A percentile compares a stretch with the other conserved stretches of the same genome.
Conservation (phyloP, 1,139 yeast species). For the Wickerhamomyces sp. region DNA sequence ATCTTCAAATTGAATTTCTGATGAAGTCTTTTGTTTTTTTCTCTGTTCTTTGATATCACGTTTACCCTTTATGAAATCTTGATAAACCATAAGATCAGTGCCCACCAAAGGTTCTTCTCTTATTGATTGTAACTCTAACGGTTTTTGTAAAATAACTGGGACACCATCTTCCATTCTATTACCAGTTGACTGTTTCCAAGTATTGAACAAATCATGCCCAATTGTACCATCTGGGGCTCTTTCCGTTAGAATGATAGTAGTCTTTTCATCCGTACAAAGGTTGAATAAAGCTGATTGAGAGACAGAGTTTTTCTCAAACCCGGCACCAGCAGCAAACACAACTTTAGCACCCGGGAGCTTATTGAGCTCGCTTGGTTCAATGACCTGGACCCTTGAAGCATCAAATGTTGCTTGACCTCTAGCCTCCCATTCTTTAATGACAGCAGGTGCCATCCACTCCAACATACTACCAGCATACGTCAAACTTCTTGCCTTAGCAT, state of each 20-base stretch:
- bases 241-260: conserved; percentile 74
- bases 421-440: conserved; percentile 78
- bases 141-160: conserved; percentile 48
- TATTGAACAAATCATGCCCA: conserved; percentile 42
- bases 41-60: conserved; percentile 27
- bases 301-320: conserved; percentile 59
- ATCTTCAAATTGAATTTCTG: conserved; percentile 30
- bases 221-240: conserved; percentile 40
- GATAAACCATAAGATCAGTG: conserved; percentile 45
- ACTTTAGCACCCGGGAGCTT: conserved; percentile 70
- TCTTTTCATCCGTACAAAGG: conserved; percentile 59
- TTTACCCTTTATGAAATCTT: conserved; percentile 38
- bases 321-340: conserved; percentile 75
- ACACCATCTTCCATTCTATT: conserved; percentile 51
- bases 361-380: conserved; percentile 54
- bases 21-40: conserved; percentile 24
- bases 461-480: conserved; percentile 83
- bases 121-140: conserved; percentile 32
- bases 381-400: conserved; percentile 56
- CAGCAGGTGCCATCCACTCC: conserved; percentile 90
- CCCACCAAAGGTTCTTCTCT: conserved; percentile 49
- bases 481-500: conserved; percentile 74
- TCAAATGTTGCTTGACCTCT: conserved; percentile 67
- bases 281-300: conserved; percentile 53
- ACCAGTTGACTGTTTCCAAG: conserved; percentile 52